Conservation (phyloP, 257 asterid genomes). For the Ballota nigra region DNA sequence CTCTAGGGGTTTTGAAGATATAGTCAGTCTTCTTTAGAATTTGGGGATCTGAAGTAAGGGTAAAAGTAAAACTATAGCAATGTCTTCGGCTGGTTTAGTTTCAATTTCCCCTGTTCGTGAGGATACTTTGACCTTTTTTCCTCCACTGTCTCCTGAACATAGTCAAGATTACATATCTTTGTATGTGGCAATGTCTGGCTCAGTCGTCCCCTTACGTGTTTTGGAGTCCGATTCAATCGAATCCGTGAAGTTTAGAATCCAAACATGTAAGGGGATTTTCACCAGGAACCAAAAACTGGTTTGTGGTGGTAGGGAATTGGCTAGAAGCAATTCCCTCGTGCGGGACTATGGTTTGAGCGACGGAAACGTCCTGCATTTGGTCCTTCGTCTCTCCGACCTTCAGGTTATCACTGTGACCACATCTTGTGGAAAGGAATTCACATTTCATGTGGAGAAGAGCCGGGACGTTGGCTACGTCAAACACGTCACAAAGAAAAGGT, state of each 20-base stretch:
- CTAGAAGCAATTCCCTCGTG: constrained; percentile 70
- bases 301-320: constrained; percentile 75
- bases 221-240: constrained; percentile 70
- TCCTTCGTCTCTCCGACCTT: constrained; percentile 70
- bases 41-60: constrained; percentile 30
- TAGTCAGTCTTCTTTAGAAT: constrained; percentile 27
- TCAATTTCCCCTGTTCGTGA: constrained; percentile 49
- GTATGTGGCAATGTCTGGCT: constrained; percentile 62
- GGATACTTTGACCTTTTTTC: constrained; percentile 41
- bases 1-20: constrained; percentile 30
- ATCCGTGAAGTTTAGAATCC: constrained; percentile 72
- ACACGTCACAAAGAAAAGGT: constrained; percentile 51
- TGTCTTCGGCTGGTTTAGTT: constrained; percentile 82
- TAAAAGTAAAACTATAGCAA: constrained; percentile 20
- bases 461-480: constrained; percentile 75
- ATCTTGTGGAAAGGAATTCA: constrained; percentile 68
- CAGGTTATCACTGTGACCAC: constrained; percentile 66
- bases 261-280: constrained; percentile 65
- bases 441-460: constrained; percentile 65
- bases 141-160: constrained; percentile 41
- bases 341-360: constrained; percentile 73
- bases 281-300: constrained; percentile 75
- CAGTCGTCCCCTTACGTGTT: constrained; percentile 72
- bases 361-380: constrained; percentile 80
- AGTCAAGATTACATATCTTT: constrained; percentile 57